Percentiles rank a stretch among this genome's conserved stretches.
Evolutionary conservation across 495 filamentous ascomycete genomes (phyloP).

Genomic region (Parathielavia hyrcaniae): DNA sequence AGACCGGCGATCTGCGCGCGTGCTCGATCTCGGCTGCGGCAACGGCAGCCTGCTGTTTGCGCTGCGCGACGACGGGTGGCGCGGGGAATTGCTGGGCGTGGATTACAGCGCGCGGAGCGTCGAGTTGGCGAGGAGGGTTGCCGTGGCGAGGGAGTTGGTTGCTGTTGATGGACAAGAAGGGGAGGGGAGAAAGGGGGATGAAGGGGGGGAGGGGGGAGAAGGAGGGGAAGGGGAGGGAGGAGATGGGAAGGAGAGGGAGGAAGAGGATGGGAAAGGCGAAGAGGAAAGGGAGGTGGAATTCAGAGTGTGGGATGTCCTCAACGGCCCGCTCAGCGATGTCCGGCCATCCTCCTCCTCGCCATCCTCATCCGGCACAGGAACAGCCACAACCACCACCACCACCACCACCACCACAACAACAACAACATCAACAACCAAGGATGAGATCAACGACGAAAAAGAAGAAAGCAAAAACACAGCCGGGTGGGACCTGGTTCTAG

Average conservation of each 20-base stretch:
- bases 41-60: constrained; percentile 85
- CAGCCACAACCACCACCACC: too few species aligned
- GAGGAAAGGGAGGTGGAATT: constrained; percentile 43
- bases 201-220: constrained; percentile 20
- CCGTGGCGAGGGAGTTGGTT: constrained; percentile 14
- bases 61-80: constrained; percentile 52
- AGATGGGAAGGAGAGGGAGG: constrained; percentile 14
- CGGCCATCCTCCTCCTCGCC: too few species aligned
- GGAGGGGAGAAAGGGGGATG: constrained; percentile 21
- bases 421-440: constrained; percentile 14
- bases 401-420: neutral
- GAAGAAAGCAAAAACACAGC: constrained; percentile 29
- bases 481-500: constrained; percentile 80
- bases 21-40: constrained; percentile 79
- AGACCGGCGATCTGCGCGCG: constrained; percentile 26
- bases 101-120: constrained; percentile 77
- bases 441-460: neutral
- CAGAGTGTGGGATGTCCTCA: constrained; percentile 69
- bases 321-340: constrained; percentile 32
- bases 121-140: constrained; percentile 56
- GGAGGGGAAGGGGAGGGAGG: neutral
- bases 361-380: too few species aligned
- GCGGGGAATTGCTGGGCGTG: constrained; percentile 70
- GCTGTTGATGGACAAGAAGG: constrained; percentile 16
- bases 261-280: constrained; percentile 6